phyloP scores from a whole-genome alignment of 2,329 filamentous ascomycete genomes.

The Pestalotiopsis sp. region DNA sequence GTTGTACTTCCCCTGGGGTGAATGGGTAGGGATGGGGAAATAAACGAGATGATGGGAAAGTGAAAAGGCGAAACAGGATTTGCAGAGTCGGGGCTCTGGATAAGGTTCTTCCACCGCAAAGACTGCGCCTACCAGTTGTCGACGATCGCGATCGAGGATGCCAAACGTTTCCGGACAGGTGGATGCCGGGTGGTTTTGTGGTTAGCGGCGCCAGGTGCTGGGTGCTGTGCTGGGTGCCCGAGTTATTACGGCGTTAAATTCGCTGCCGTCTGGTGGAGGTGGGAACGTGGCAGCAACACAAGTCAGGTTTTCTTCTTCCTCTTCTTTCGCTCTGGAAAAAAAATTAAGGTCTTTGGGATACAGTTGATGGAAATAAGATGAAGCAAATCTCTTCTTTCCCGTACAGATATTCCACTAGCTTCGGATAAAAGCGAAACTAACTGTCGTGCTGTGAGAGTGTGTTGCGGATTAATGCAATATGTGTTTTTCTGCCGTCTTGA shows the following conservation, averaged over 20 bases:
- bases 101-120: slow-evolving; percentile 13
- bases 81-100: slow-evolving; percentile 9
- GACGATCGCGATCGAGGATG: slow-evolving; percentile 10
- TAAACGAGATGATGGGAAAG: slow-evolving; percentile 11
- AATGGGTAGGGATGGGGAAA: slow-evolving; percentile 11
- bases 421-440: neutral
- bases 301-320: neutral
- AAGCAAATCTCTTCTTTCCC: neutral
- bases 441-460: neutral
- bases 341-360: neutral
- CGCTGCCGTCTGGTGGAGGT: neutral
- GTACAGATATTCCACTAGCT: neutral
- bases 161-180: slow-evolving; percentile 8
- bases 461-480: neutral
- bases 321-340: neutral
- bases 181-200: slow-evolving; percentile 11
- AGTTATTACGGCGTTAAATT: neutral
- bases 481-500: neutral
- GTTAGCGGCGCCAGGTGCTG: neutral
- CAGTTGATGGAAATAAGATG: neutral
- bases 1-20: neutral
- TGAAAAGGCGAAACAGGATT: slow-evolving; percentile 13
- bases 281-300: neutral
- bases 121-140: neutral
- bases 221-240: neutral